Evolutionary conservation across 2,329 filamentous ascomycete genomes (phyloP).

Genomic region (Tolypocladium amazonense): DNA sequence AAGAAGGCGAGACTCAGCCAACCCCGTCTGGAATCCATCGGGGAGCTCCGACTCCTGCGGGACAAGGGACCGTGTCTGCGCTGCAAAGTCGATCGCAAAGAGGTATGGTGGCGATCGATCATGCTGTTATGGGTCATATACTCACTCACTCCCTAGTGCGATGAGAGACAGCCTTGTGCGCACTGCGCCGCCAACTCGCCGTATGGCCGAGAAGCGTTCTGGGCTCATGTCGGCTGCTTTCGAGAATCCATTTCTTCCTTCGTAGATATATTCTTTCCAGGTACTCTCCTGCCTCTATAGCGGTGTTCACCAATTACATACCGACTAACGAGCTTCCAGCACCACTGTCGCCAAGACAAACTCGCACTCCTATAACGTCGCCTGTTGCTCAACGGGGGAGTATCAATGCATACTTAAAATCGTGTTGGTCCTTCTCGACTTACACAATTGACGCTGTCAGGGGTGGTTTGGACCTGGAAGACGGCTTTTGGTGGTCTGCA

Average conservation of each 20-base stretch:
- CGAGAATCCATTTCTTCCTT: constrained; percentile 36
- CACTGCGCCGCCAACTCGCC: constrained; percentile 29
- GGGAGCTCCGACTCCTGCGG: constrained; percentile 39
- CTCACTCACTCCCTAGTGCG: constrained; percentile 29
- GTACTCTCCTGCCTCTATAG: constrained; percentile 19
- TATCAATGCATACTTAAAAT: constrained; percentile 42
- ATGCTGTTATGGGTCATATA: background rate
- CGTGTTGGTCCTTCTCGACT: constrained; percentile 30
- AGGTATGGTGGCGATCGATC: constrained; percentile 23
- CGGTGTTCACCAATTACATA: background rate
- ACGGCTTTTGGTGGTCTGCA: constrained; percentile 49
- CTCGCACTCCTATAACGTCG: constrained; percentile 38
- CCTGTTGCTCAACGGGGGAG: constrained; percentile 36
- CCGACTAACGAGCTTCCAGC: constrained; percentile 16
- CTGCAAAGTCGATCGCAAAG: constrained; percentile 34
- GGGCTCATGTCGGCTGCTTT: constrained; percentile 40
- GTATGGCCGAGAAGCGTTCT: constrained; percentile 31
- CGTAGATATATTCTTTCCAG: constrained; percentile 38
- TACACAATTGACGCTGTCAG: constrained; percentile 30
- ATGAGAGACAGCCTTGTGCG: constrained; percentile 37
- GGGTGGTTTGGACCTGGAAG: constrained; percentile 39
- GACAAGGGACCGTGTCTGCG: constrained; percentile 39
- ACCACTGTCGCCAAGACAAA: constrained; percentile 35
- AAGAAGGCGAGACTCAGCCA: constrained; percentile 42
- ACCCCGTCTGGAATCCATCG: constrained; percentile 45